Conservation (phyloP, 2,329 filamentous ascomycete genomes). For the Exophiala sideris region DNA sequence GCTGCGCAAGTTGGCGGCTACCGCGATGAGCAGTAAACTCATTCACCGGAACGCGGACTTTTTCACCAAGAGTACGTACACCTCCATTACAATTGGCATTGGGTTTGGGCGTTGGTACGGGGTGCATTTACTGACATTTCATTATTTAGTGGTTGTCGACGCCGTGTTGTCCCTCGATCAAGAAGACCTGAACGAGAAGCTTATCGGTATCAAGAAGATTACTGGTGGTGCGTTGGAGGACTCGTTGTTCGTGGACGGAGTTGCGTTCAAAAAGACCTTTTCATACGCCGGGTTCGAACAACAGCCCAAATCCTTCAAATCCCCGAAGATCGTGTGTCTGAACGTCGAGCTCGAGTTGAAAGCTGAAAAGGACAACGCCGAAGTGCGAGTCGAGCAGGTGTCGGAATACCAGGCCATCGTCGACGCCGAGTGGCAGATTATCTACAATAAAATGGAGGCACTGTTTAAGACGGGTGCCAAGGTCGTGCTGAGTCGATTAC, state of each 20-base stretch:
- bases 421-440: constrained; percentile 99
- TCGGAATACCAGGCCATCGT: constrained; percentile 99
- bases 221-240: constrained; percentile 94
- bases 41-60: constrained; percentile 96
- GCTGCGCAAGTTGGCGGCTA: constrained; percentile 81
- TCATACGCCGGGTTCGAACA: constrained; percentile 99
- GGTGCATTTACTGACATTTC: neutral
- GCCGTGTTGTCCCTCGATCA: constrained; percentile 94
- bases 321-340: constrained; percentile 94
- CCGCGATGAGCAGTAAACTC: constrained; percentile 98
- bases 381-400: constrained; percentile 96
- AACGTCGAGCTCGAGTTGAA: constrained; percentile 98
- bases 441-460: constrained; percentile 98
- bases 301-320: constrained; percentile 90
- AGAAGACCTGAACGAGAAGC: constrained; percentile 93
- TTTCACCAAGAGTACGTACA: constrained; percentile 84
- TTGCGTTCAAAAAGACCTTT: constrained; percentile 99
- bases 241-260: constrained; percentile 93
- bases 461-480: constrained; percentile 91
- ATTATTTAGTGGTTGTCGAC: constrained; percentile 81
- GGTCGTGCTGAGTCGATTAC: constrained; percentile 94
- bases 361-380: constrained; percentile 98
- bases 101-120: neutral
- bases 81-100: neutral
- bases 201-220: constrained; percentile 98